Percentiles rank a stretch among this genome's conserved stretches.
These are phyloP conservation scores for Colletotrichum liriopes DNA, from an alignment of 2,329 filamentous ascomycete genomes.

Conservation along the genomic window DNA sequence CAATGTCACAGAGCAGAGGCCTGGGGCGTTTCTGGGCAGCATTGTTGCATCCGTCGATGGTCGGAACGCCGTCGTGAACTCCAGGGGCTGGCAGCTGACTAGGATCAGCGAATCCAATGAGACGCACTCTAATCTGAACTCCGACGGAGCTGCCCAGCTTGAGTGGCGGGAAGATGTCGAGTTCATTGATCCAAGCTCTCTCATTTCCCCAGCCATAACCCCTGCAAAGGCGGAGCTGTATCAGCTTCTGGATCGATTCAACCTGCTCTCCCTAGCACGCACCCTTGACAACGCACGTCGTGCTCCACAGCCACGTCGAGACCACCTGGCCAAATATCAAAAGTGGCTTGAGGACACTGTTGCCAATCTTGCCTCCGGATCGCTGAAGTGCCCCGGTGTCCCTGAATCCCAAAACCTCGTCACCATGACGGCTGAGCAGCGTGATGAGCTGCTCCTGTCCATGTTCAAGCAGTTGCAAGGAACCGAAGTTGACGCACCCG, in stretches of 20 bases:
- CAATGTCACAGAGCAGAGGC: conserved; percentile 13
- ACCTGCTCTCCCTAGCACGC: conserved; percentile 7
- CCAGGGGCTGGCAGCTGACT: conserved; percentile 25
- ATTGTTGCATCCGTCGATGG: conserved; percentile 9
- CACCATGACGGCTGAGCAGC: neutral
- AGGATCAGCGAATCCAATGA: conserved; percentile 3
- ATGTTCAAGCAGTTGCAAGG: neutral
- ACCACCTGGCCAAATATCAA: conserved; percentile 1
- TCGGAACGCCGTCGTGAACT: conserved; percentile 12
- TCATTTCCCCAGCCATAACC: conserved; percentile 11
- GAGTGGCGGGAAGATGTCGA: conserved; percentile 9
- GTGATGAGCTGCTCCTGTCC: neutral
- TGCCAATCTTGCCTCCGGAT: neutral
- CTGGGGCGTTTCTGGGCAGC: conserved; percentile 8
- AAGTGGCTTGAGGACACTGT: conserved; percentile 14
- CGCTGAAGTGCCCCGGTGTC: conserved; percentile 3
- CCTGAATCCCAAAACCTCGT: neutral
- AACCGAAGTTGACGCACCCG: conserved; percentile 8
- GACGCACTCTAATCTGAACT: neutral
- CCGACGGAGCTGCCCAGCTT: conserved; percentile 14
- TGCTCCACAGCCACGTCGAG: neutral
- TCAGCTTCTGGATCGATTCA: conserved; percentile 13
- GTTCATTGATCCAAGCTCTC: conserved; percentile 1
- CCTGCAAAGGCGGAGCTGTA: conserved; percentile 6
- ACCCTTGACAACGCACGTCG: conserved; percentile 13